Evolutionary conservation across 495 filamentous ascomycete genomes (phyloP).

Genomic region (Annulohypoxylon nitens): DNA sequence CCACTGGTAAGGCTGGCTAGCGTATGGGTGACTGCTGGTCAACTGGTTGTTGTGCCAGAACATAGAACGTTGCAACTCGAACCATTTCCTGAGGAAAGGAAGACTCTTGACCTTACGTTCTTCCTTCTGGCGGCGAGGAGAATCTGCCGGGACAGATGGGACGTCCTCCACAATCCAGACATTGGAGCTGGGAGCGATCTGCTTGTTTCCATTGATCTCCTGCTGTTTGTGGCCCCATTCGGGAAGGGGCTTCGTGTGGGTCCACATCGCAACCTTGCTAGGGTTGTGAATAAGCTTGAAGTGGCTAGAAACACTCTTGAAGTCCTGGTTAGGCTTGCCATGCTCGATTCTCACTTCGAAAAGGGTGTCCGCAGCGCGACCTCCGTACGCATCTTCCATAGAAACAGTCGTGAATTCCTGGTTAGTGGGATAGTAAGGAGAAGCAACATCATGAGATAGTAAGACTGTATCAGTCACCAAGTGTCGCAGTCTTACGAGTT

Average conservation of each 20-base stretch:
- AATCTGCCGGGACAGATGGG: slow-evolving; percentile 75
- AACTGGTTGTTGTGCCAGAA: slow-evolving; percentile 99
- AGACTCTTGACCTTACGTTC: slow-evolving; percentile 82
- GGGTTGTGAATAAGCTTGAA: slow-evolving; percentile 96
- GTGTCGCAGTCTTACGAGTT: slow-evolving; percentile 89
- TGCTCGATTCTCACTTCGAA: slow-evolving; percentile 94
- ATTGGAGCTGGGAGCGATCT: slow-evolving; percentile 88
- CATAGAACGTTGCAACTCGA: slow-evolving; percentile 97
- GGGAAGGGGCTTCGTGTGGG: slow-evolving; percentile 89
- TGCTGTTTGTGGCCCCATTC: slow-evolving; percentile 98
- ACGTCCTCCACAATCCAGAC: slow-evolving; percentile 95
- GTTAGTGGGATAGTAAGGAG: slow-evolving; percentile 95
- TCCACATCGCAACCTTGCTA: slow-evolving; percentile 98
- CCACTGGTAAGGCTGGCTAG: slow-evolving; percentile 96
- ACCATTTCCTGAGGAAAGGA: slow-evolving; percentile 92
- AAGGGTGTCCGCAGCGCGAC: slow-evolving; percentile 87
- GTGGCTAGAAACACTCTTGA: slow-evolving; percentile 88
- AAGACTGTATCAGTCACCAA: slow-evolving; percentile 88
- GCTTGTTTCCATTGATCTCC: slow-evolving; percentile 99
- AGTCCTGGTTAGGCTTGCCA: slow-evolving; percentile 83
- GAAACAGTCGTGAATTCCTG: slow-evolving; percentile 95
- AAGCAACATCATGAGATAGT: slow-evolving; percentile 98
- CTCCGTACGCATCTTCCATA: slow-evolving; percentile 77
- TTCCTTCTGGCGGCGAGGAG: slow-evolving; percentile 77
- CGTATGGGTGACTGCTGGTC: slow-evolving; percentile 95